Conservation (phyloP, 140 eudicot genomes). For the Cichorium intybus region DNA sequence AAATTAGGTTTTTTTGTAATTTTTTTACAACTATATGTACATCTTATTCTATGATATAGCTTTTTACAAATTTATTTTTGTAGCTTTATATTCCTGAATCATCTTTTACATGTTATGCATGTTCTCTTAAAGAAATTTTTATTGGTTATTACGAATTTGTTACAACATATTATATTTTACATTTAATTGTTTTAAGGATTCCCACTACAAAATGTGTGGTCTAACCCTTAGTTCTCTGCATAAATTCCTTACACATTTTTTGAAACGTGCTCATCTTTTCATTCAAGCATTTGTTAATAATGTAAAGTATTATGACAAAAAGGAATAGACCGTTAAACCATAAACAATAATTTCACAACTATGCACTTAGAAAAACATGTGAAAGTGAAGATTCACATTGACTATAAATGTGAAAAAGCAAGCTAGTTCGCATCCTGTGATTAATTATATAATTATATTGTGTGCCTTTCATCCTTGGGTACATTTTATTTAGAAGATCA, state of each 20-base stretch:
- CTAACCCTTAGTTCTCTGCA: too few species aligned
- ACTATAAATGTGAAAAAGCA: conserved; percentile 7
- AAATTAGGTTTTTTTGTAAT: too few species aligned
- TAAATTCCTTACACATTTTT: background rate
- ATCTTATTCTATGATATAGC: too few species aligned
- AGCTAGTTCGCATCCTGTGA: background rate
- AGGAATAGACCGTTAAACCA: background rate
- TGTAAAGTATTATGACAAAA: background rate
- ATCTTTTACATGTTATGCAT: too few species aligned
- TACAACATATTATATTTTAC: too few species aligned
- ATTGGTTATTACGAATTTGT: too few species aligned
- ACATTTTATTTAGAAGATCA: background rate
- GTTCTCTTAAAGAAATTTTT: too few species aligned
- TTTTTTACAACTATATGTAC: too few species aligned
- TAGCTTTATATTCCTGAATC: too few species aligned
- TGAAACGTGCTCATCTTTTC: background rate
- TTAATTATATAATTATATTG: background rate
- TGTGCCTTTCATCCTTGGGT: background rate
- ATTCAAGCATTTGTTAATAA: background rate
- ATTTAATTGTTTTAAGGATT: too few species aligned
- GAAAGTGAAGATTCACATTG: background rate
- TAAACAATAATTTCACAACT: background rate
- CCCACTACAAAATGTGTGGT: too few species aligned
- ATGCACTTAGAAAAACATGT: background rate
- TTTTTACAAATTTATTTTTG: too few species aligned